Conservation (phyloP, 177 flowering plant species). For the Vitis hybrid region DNA sequence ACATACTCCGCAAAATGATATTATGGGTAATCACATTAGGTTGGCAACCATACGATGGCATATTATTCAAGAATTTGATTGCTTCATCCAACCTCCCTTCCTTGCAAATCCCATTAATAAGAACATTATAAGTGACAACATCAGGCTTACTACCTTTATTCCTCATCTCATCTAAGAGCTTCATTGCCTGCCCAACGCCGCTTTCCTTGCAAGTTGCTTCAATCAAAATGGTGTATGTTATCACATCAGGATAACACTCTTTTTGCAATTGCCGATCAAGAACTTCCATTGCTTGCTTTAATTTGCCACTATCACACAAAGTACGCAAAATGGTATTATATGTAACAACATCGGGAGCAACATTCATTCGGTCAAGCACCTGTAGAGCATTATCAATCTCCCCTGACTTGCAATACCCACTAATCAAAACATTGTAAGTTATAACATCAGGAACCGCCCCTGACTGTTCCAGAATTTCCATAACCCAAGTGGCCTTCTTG, state of each 20-base stretch:
- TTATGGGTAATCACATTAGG: constrained; percentile 87
- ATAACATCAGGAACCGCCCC: constrained; percentile 87
- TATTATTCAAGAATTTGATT: constrained; percentile 56
- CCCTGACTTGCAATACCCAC: constrained; percentile 79
- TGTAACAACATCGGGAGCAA: constrained; percentile 79
- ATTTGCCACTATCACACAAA: constrained; percentile 61
- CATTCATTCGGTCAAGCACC: constrained; percentile 70
- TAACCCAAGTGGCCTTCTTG: constrained; percentile 55
- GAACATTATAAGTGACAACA: constrained; percentile 83
- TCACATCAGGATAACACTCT: constrained; percentile 74
- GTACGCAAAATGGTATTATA: constrained; percentile 71
- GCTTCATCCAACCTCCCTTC: constrained; percentile 89
- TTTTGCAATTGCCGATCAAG: constrained; percentile 54
- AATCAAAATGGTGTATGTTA: constrained; percentile 82
- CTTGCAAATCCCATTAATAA: constrained; percentile 81
- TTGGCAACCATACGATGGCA: constrained; percentile 73
- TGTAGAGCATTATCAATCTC: constrained; percentile 66
- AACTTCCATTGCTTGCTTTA: constrained; percentile 76
- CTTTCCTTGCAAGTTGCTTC: constrained; percentile 80
- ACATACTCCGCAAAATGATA: constrained; percentile 78
- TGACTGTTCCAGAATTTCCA: constrained; percentile 71
- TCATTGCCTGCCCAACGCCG: constrained; percentile 84
- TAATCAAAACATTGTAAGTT: constrained; percentile 76
- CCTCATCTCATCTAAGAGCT: constrained; percentile 88
- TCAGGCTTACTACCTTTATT: constrained; percentile 85